Percentiles rank a stretch among this genome's conserved stretches.
Evolutionary conservation across 129 eudicot species (phyloP).

Genomic region (Centella asiatica): DNA sequence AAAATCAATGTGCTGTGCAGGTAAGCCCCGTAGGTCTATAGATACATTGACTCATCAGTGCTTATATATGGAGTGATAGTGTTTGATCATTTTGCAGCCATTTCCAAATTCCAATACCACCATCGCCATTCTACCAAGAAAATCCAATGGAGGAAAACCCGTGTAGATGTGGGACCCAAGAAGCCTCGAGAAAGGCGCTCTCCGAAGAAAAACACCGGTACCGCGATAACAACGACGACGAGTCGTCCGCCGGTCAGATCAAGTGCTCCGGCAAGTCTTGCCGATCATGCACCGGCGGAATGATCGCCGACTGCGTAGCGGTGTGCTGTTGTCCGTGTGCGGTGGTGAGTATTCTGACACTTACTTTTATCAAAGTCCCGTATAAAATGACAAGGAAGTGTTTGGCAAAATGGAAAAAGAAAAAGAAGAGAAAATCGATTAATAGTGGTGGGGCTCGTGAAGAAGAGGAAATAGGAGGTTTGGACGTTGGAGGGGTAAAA

Average conservation of each 20-base stretch:
- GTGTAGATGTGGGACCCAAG: conserved; percentile 4
- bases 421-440: conserved; percentile 14
- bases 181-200: conserved; percentile 1
- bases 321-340: conserved; percentile 76
- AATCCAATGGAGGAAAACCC: conserved; percentile 34
- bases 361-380: conserved; percentile 53
- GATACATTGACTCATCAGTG: too few species aligned
- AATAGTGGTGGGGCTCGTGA: conserved; percentile 15
- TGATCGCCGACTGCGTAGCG: conserved; percentile 75
- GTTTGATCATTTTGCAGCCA: conserved; percentile 9
- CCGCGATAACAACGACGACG: conserved; percentile 24
- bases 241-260: conserved; percentile 17
- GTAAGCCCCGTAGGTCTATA: too few species aligned
- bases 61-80: too few species aligned
- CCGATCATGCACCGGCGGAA: conserved; percentile 51
- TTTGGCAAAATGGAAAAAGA: conserved; percentile 27
- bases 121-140: not conserved
- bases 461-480: conserved; percentile 5
- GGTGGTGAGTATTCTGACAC: conserved; percentile 43
- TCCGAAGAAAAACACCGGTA: conserved; percentile 20
- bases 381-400: conserved; percentile 51
- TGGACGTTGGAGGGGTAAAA: conserved; percentile 12
- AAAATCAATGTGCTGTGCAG: too few species aligned
- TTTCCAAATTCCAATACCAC: not conserved
- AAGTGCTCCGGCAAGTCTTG: conserved; percentile 62